Percentiles rank a stretch among this genome's conserved stretches.
Evolutionary conservation across 2,329 filamentous ascomycete species (phyloP).

Genomic region (Tolypocladium album): DNA sequence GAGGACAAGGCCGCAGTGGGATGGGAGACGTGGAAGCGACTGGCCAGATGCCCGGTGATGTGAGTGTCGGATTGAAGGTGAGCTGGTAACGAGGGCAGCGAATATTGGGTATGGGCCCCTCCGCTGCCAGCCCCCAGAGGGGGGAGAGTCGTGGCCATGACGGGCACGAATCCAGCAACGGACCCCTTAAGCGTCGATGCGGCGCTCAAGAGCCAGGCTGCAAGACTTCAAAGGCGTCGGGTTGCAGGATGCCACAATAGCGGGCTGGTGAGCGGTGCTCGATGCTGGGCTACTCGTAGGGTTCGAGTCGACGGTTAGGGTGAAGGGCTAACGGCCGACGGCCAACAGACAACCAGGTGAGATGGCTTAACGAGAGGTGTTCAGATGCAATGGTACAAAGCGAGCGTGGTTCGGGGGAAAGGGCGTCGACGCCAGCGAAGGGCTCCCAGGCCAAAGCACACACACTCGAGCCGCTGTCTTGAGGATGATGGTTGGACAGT

Average conservation of each 20-base stretch:
- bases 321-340: neutral
- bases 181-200: conserved; percentile 9
- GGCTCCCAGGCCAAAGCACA: neutral
- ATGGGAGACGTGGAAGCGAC: conserved; percentile 82
- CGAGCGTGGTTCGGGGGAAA: neutral
- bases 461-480: neutral
- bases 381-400: neutral
- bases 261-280: neutral
- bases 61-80: conserved; percentile 72
- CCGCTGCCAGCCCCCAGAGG: conserved; percentile 36
- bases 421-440: neutral
- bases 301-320: neutral
- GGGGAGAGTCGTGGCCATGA: conserved; percentile 51
- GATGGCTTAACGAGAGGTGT: neutral
- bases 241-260: neutral
- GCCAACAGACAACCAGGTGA: neutral
- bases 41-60: conserved; percentile 72
- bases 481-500: neutral
- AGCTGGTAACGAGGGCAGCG: conserved; percentile 75
- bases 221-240: neutral
- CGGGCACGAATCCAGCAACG: conserved; percentile 23
- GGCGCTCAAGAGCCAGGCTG: neutral
- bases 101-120: conserved; percentile 69
- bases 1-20: conserved; percentile 85
- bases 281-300: neutral